Evolutionary conservation across 768 basidiomycete species (phyloP).

Genomic region (Candolleomyces efflorescens): DNA sequence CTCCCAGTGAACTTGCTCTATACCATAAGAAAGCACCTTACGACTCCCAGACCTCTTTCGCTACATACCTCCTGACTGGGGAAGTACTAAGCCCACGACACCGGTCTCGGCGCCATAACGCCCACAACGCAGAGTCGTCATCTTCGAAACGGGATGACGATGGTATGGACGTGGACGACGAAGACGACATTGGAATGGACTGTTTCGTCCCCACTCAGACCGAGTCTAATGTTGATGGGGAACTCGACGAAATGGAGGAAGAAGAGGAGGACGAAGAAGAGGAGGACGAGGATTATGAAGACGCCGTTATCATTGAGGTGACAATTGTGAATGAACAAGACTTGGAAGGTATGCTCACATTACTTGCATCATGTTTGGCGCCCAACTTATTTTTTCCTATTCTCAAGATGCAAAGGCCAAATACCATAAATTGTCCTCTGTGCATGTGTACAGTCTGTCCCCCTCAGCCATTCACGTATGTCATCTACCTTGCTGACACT

Average conservation of each 20-base stretch:
- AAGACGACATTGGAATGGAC: conserved; percentile 19
- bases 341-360: conserved; percentile 51
- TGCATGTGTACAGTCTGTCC: conserved; percentile 71
- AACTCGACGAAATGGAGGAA: conserved; percentile 12
- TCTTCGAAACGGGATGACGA: neutral
- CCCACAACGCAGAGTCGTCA: neutral
- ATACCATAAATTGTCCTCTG: conserved; percentile 48
- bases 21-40: conserved; percentile 49
- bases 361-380: neutral
- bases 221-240: neutral
- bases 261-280: conserved; percentile 25
- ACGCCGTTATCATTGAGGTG: conserved; percentile 44
- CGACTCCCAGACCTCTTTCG: conserved; percentile 39
- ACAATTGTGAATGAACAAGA: conserved; percentile 60
- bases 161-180: conserved; percentile 34
- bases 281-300: conserved; percentile 35
- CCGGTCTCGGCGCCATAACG: neutral
- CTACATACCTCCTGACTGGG: conserved; percentile 74
- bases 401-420: conserved; percentile 46
- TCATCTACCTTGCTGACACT: conserved; percentile 5
- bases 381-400: conserved; percentile 2
- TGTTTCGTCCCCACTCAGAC: conserved; percentile 7
- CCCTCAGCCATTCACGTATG: conserved; percentile 58
- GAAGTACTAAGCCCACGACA: conserved; percentile 24
- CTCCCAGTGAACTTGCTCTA: conserved; percentile 53